Evolutionary conservation across 768 basidiomycete species (phyloP).

Genomic region (Amanita exitialis): DNA sequence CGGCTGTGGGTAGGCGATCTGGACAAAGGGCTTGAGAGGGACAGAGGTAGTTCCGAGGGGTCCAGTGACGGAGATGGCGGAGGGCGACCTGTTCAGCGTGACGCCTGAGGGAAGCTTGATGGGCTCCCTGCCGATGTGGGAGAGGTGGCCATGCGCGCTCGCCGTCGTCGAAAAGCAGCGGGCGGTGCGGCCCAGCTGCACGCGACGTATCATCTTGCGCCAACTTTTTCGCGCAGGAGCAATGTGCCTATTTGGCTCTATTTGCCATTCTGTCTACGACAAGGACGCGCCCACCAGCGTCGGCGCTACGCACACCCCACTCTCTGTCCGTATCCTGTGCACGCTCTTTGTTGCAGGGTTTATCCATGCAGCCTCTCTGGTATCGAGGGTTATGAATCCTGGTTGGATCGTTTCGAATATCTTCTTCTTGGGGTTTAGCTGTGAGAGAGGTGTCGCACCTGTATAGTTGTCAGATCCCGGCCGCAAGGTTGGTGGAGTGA

Average conservation of each 20-base stretch:
- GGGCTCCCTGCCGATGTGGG: slow-evolving; percentile 53
- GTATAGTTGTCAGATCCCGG: not conserved
- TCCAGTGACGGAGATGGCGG: slow-evolving; percentile 31
- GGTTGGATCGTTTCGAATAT: slow-evolving; percentile 94
- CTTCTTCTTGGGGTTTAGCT: slow-evolving; percentile 98
- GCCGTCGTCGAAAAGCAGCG: slow-evolving; percentile 43
- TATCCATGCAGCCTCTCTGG: slow-evolving; percentile 87
- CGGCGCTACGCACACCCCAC: slow-evolving; percentile 73
- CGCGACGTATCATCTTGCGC: slow-evolving; percentile 23
- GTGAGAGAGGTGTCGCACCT: slow-evolving; percentile 63
- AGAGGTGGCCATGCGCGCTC: slow-evolving; percentile 44
- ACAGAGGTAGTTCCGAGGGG: slow-evolving; percentile 38
- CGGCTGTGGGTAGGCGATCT: slow-evolving; percentile 28
- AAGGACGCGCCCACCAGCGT: slow-evolving; percentile 86
- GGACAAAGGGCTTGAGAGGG: slow-evolving; percentile 37
- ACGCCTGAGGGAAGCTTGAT: slow-evolving; percentile 36
- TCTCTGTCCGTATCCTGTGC: slow-evolving; percentile 80
- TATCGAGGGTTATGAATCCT: slow-evolving; percentile 87
- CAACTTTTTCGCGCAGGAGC: too few relatives aligned
- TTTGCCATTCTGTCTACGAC: slow-evolving; percentile 43
- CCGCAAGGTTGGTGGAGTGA: not conserved
- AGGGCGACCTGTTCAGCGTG: slow-evolving; percentile 28
- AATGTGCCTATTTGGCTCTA: not conserved
- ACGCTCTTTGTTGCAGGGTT: slow-evolving; percentile 69
- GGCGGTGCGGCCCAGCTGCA: slow-evolving; percentile 21